Conservation (phyloP, 345 rosid genomes). For the Eutrema heterophyllum region DNA sequence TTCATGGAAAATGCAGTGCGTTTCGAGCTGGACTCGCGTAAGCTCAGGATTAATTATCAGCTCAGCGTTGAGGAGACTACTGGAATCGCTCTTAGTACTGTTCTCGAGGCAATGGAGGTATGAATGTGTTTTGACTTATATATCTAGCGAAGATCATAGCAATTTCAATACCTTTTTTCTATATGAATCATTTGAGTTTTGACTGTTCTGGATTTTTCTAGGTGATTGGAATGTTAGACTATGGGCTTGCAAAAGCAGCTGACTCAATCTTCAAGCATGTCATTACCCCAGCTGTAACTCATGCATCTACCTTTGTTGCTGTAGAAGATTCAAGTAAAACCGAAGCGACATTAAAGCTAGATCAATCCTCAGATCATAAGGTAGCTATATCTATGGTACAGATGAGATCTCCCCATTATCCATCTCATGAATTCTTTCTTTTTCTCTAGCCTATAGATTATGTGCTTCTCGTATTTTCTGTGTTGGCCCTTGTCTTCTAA, state of each 20-base stretch:
- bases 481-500: neutral
- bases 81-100: constrained; percentile 51
- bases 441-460: neutral
- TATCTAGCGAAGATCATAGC: neutral
- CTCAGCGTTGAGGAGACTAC: constrained; percentile 43
- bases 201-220: constrained; percentile 27
- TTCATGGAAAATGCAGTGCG: constrained; percentile 68
- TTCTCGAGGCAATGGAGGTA: constrained; percentile 87
- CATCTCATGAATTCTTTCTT: constrained; percentile 2
- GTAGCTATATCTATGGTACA: constrained; percentile 33
- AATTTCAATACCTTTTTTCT: neutral
- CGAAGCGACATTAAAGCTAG: constrained; percentile 51
- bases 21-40: constrained; percentile 51
- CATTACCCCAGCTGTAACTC: constrained; percentile 64
- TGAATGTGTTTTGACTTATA: constrained; percentile 22
- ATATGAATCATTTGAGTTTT: neutral
- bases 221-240: constrained; percentile 83
- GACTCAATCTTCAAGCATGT: constrained; percentile 81
- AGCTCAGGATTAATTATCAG: constrained; percentile 49
- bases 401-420: neutral
- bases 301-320: constrained; percentile 44
- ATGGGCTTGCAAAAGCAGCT: constrained; percentile 86
- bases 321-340: constrained; percentile 48
- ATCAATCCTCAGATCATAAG: constrained; percentile 42
- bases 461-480: constrained; percentile 1